Base-by-base conservation (phyloP, 2,329 filamentous ascomycete species). In the Salinomyces thailandicus region DNA sequence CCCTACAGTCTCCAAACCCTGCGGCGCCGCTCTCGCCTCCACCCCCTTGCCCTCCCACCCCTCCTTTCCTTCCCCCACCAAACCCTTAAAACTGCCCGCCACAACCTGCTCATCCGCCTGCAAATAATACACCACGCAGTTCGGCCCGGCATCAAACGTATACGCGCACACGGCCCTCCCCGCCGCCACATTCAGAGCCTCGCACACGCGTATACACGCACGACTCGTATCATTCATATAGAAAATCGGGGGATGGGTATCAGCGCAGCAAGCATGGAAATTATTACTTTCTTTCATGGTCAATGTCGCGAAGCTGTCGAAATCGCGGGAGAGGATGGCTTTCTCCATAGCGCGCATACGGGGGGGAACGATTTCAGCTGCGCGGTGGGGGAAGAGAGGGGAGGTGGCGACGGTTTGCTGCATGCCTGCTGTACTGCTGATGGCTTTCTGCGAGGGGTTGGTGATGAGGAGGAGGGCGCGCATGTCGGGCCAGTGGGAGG, bases 211-310 rank as follows among this genome's bases (percentile, higher is more conserved):
- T 42, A 98, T 85, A 5, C 89, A 86, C 1, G 89, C 85, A 24
- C 82, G 72, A 14, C 81, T 89, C 12, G 89, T 79, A 58, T 98
- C 91, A 64, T 95, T 98, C 72, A 98, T 79, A 70, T 98, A 98
- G 64, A 94, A 95, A 58, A 98, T 98, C 13, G 93, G 91, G 30
- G 93, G 91, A 64, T 85, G 86, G 2, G 91, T 96, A 60, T 98
- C 91, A 51, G 93, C 69, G 60, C 91, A 96, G 39, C 81, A 85
- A 24, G 91, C 85, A 62, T 98, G 91, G 77, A 98, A 98, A 41
- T 79, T 85, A 67, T 98, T 98, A 57, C 83, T 93, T 60, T 98
- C 91, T 60, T 79, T 81, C 87, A 95, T 98, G 12, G 91, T 94
- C 44, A 95, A 73, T 58, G 84, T 78, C 16, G 81, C 91, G 56